Evolutionary conservation across 371 early-diverging fungal genomes (phyloP).

Genomic region (Mucor saturninus): DNA sequence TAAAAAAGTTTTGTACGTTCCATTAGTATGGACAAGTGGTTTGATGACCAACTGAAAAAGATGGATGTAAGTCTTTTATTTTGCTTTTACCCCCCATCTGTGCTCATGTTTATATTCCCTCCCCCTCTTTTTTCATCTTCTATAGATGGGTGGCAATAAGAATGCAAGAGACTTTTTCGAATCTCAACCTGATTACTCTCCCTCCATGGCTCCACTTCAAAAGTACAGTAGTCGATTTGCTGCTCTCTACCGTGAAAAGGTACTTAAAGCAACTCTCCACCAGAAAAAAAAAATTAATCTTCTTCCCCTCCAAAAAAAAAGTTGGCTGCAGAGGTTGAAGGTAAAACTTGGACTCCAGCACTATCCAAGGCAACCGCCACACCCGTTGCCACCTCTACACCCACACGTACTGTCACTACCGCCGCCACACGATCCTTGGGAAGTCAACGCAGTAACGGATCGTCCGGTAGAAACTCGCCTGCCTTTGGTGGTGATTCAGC

Average conservation of each 20-base stretch:
- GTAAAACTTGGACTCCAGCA: conserved; percentile 67
- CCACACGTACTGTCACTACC: conserved; percentile 8
- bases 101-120: neutral
- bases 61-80: conserved; percentile 71
- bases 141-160: conserved; percentile 89
- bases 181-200: conserved; percentile 81
- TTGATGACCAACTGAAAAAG: conserved; percentile 88
- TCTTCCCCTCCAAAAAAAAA: conserved; percentile 3
- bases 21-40: conserved; percentile 98
- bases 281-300: neutral
- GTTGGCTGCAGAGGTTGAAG: conserved; percentile 79
- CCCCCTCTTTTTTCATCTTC: neutral
- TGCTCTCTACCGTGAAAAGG: conserved; percentile 87
- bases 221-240: conserved; percentile 91
- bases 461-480: conserved; percentile 26
- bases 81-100: neutral
- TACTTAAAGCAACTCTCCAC: conserved; percentile 20
- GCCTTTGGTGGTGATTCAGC: neutral
- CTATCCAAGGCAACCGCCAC: conserved; percentile 14
- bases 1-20: conserved; percentile 91
- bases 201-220: conserved; percentile 80
- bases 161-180: conserved; percentile 88
- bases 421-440: conserved; percentile 27
- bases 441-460: conserved; percentile 26
- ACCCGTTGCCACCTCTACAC: conserved; percentile 3